These are phyloP conservation scores for Euptelea pleiosperma DNA, from an alignment of 164 flowering plant genomes.

Conservation along the genomic window DNA sequence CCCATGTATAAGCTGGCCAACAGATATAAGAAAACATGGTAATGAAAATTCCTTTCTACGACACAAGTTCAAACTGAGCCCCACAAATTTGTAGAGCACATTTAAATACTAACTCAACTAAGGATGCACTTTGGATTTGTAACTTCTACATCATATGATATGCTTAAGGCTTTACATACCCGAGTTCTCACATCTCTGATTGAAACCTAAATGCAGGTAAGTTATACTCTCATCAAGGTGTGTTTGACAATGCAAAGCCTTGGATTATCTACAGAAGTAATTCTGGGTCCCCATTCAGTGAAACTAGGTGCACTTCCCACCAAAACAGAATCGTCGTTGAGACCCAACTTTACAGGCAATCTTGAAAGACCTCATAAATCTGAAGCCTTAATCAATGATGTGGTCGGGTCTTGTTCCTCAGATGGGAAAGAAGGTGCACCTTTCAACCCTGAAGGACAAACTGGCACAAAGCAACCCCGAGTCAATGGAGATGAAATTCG, in stretches of 20 bases:
- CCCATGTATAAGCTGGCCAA: too few species aligned
- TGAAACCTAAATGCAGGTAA: conserved; percentile 28
- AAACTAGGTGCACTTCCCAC: conserved; percentile 15
- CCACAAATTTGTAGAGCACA: too few species aligned
- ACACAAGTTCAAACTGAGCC: too few species aligned
- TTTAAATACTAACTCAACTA: too few species aligned
- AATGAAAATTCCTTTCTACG: too few species aligned
- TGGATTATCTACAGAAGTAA: conserved; percentile 21
- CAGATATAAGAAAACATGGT: too few species aligned
- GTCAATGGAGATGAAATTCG: conserved; percentile 7
- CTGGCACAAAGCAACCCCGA: conserved; percentile 8
- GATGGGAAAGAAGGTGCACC: conserved; percentile 7
- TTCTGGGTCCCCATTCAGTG: conserved; percentile 3
- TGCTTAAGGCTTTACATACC: too few species aligned
- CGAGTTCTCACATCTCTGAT: too few species aligned
- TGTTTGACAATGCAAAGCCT: conserved; percentile 36
- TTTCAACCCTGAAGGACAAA: not conserved
- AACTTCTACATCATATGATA: too few species aligned
- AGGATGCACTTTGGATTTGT: too few species aligned
- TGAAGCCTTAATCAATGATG: conserved; percentile 6
- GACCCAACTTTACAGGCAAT: not conserved
- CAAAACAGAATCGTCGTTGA: conserved; percentile 6
- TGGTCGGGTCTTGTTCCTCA: not conserved
- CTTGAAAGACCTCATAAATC: conserved; percentile 5
- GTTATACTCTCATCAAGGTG: conserved; percentile 43